Base-by-base conservation (phyloP, 257 asterid genomes). In the Capsicum pubescens region DNA sequence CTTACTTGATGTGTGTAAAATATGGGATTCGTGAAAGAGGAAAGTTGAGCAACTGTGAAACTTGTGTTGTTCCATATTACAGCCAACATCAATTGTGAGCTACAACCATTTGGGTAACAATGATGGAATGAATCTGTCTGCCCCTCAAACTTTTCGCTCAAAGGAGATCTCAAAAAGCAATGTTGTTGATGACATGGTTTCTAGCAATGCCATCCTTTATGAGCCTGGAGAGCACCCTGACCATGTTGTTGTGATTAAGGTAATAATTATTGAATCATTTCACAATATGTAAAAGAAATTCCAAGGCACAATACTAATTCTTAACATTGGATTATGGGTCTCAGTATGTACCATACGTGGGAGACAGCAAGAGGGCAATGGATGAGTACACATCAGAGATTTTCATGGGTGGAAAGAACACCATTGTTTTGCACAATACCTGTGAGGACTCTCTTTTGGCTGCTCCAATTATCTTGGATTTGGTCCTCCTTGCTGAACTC, bases 361-460 rank as follows among this genome's bases (percentile, higher is more conserved):
- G 97, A 76, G 99, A 97, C 79, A 97, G 99, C 93, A 97, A 97
- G 89, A 91, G 99, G 84, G 99, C 99, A 2, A 97, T 97, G 99
- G 99, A 97, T 42, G 99, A 95, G 88, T 97, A 97, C 96, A 97
- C 95, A 2, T 97, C 99, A 9, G 99, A 97, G 93, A 97, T 97
- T 77, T 97, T 97, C 92, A 90, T 97, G 98, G 99, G 99, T 35
- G 98, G 99, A 14, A 91, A 84, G 74, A 97, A 89, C 97, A 95
- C 99, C 56, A 93, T 97, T 7, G 99, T 97, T 67, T 44, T 97
- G 86, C 99, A 95, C 94, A 97, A 95, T 85, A 93, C 98, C 12
- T 97, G 99, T 48, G 98, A 97, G 90, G 99, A 97, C 88, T 97
- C 99, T 19, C 98, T 97, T 70, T 87, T 97, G 68, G 99, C 99